Evolutionary conservation across 441 rosid species (phyloP), one percentile per base, ranked within the genome.

Genomic region (Breynia disticha): DNA sequence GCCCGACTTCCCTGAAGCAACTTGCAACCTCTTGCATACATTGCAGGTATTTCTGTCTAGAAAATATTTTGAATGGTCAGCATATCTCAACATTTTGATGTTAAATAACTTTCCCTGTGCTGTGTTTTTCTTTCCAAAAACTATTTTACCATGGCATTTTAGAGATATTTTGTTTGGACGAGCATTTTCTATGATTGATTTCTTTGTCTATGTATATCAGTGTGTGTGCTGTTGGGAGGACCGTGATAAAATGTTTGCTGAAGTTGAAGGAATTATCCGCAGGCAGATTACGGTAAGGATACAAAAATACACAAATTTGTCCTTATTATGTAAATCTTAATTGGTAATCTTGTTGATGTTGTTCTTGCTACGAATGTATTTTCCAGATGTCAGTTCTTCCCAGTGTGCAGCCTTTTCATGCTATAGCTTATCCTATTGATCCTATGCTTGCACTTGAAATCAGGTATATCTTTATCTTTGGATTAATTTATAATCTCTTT

Each of bases 371-470:
- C n/a, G 7, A 28, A 17, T 10, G 7, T n/a, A 28, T 35, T n/a
- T 67, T 64, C 56, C 82, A 94, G 99, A 78, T 82, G 84, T 82
- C 96, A 17, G 84, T 82, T 67, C 82, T 89, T 60, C 99, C 99
- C 16, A 94, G 97, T 53, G 97, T 94, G 54, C 99, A 94, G 67
- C 99, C 99, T 59, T 94, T 94, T 73, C 99, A 94, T 77, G 99
- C 97, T n/a, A 87, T 94, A 66, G 99, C 99, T 52, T 90, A 90
- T 75, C 99, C 97, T 50, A 79, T 94, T 50, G 97, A 94, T 77
- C 74, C 96, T 16, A 69, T 87, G 71, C 94, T 94, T 67, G 97
- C 99, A 37, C 96, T 94, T 53, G 99, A 90, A 43, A 89, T 90
- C 68, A 94, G 99, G 99, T 90, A 56, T 45, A 57, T 37, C 57